Base-by-base conservation (phyloP, 768 basidiomycete genomes). In the Trametes cinnabarina region DNA sequence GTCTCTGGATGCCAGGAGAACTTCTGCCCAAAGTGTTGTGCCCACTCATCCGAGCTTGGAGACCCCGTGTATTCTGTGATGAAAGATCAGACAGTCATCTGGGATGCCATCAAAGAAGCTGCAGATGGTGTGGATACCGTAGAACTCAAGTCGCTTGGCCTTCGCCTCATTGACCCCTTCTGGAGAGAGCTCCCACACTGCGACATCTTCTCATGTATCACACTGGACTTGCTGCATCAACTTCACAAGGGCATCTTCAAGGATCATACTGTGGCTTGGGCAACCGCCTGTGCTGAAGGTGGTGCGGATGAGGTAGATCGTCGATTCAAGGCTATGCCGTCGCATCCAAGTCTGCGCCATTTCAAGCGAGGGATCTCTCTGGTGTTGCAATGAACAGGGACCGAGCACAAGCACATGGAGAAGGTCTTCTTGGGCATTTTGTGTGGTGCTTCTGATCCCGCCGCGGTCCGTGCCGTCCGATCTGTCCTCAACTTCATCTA, bases 171-270 rank as follows among this genome's bases (percentile, higher is more conserved):
- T 34, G 55, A 67, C 22, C 79, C 76, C 19, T 80, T 79, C 61
- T 80, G 77, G 78, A 44, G 55, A 1, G 59, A 74, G 37, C 63
- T 79, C 15, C 78, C 75, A 0, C 71, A 69, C 56, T 34, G 34
- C 34, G 34, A 34, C 14, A 34, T 34, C 34, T 34, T 34, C 34
- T 34, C 34, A 14, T 34, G 55, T 28, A 58, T 79, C 41, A 76
- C 73, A 0, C 70, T 72, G 17, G 65, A 78, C 66, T 20, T 79
- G 15, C 73, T 80, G 22, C 79, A 82, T 53, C 77, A 79, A 56
- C 68, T 81, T 0, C 72, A 81, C 65, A 75, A 81, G 60, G 78
- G 79, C 0, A 55, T 78, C 3, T 76, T 79, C 66, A 76, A 77
- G 35, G 74, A 79, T 42, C 78, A 79, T 44, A 47, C 77, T n/a